Evolutionary conservation across 176 grass and related monocot species (phyloP), one percentile per base, ranked within the genome.

Genomic region (Melocanna baccifera): DNA sequence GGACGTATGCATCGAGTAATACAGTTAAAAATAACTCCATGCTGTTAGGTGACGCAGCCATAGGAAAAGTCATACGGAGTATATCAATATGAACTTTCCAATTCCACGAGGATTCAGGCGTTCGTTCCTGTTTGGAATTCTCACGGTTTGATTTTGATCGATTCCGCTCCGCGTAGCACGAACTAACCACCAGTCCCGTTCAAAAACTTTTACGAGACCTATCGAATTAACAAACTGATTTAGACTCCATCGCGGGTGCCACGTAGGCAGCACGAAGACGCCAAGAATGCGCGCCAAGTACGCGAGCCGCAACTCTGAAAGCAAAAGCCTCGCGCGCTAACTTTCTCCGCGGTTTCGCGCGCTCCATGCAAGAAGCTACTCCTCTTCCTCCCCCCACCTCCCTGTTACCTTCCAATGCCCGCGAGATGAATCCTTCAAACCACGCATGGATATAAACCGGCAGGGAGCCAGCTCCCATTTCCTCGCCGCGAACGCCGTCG

Each of bases 311-410:
- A 58, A 15, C 41, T 47, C 1, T 16, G 80, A 83, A 72, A 82
- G 55, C 41, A 34, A 74, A 22, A 25, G 56, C 67, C 26, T 59
- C 70, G 30, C 16, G 23, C 68, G 29, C 57, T 50, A 34, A 62
- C 36, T 59, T 96, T 96, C 94, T 81, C 13, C 66, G 82, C 79
- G 75, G 72, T 36, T 91, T 89, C 90, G 62, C 81, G 78, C 66
- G 81, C 78, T 64, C 29, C 47, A 62, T 80, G 62, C 52, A 25
- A 85, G 85, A 86, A 88, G 55, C 50, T 87, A 68, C 85, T 46
- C 71, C 55, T 83, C 62, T n/a, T 62, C 65, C 74, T 85, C 77
- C 67, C 87, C 89, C 70, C 47, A 70, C 64, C 63, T 80, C 86
- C 83, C 76, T 73, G 48, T 50, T 48, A 69, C 51, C 12, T 86